Percentiles rank a stretch among this genome's conserved stretches.
phyloP scores from a whole-genome alignment of 192 early-diverging fungal species.

The Irineochytrium annulatum region DNA sequence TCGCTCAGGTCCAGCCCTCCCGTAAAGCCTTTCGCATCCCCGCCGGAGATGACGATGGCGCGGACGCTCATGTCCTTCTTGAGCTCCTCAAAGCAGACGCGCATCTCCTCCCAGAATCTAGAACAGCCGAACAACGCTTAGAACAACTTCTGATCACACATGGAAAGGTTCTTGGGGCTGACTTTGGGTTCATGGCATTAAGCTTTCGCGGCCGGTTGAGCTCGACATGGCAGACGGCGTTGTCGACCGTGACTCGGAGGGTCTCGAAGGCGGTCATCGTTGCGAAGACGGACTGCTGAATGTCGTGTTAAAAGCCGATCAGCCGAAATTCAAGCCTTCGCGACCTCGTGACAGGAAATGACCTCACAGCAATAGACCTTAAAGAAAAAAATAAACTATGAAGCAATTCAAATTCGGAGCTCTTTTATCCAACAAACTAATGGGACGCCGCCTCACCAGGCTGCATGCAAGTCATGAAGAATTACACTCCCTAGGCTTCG shows the following conservation, averaged over 20 bases:
- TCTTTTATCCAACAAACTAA: no score
- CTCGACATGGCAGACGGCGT: conserved; percentile 68
- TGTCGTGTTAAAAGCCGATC: no score
- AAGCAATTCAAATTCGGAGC: no score
- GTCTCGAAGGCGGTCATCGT: no score
- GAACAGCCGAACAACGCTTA: background rate
- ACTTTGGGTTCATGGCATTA: conserved; percentile 75
- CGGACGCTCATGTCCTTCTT: conserved; percentile 64
- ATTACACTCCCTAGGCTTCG: no score
- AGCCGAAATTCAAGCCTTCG: no score
- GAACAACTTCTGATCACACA: background rate
- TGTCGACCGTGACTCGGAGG: conserved; percentile 4
- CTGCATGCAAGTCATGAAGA: no score
- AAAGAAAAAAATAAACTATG: no score
- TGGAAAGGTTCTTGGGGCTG: conserved; percentile 13
- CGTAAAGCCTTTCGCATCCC: conserved; percentile 71
- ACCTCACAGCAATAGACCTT: no score
- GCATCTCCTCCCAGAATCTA: conserved; percentile 67
- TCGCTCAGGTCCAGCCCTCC: conserved; percentile 73
- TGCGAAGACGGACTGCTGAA: no score
- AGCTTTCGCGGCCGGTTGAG: conserved; percentile 78
- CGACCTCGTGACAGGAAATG: no score
- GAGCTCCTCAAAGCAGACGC: conserved; percentile 55
- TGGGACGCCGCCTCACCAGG: no score
- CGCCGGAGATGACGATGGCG: conserved; percentile 72